A percentile compares a stretch with the other conserved stretches of the same genome.
Conservation (phyloP, 805 yeast genomes). For the Myxozyma monticola region DNA sequence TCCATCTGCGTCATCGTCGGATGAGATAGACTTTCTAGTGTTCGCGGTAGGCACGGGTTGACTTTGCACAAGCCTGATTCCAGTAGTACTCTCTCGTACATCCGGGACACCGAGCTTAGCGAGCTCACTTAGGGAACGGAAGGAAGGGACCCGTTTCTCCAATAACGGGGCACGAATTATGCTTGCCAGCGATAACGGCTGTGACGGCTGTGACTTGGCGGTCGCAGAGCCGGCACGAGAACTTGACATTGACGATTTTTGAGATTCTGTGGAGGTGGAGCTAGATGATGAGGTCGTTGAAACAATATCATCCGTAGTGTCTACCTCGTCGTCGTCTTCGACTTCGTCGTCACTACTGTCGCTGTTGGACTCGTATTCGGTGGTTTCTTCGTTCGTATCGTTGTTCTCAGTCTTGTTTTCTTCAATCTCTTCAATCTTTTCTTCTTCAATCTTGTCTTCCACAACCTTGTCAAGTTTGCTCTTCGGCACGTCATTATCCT, state of each 20-base stretch:
- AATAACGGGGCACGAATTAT: no score
- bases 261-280: neutral
- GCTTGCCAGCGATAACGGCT: no score
- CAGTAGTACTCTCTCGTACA: slow-evolving; percentile 25
- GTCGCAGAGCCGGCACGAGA: slow-evolving; percentile 1
- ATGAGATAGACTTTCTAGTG: neutral
- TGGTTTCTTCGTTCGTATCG: neutral
- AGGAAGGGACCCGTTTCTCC: slow-evolving; percentile 27
- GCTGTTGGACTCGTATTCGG: neutral
- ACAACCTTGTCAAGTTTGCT: neutral
- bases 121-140: slow-evolving; percentile 22
- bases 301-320: neutral
- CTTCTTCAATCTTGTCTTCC: neutral
- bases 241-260: neutral
- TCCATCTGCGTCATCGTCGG: neutral
- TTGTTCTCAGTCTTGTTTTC: neutral
- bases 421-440: neutral
- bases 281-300: neutral
- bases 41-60: no score
- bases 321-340: neutral
- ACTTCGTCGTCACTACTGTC: neutral
- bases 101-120: slow-evolving; percentile 27
- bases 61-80: slow-evolving; percentile 4
- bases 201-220: neutral
- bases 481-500: neutral